Percentiles rank a stretch among this genome's conserved stretches.
phyloP scores from a whole-genome alignment of 202 grass and related monocot genomes.

The Eragrostis tef region DNA sequence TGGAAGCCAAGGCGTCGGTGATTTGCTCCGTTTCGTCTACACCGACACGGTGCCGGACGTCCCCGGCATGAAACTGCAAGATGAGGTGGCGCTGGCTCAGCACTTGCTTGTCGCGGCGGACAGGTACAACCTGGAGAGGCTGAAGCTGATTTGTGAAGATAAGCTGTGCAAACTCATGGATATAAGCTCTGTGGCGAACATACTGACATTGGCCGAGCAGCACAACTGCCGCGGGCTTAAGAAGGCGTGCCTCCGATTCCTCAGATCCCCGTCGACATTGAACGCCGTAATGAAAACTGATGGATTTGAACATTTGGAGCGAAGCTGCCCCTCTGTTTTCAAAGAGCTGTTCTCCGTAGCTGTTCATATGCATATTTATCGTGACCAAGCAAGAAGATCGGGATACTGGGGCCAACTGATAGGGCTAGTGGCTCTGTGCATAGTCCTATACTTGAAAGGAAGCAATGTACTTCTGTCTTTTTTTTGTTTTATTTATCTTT shows the following conservation, averaged over 20 bases:
- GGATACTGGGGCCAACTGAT: background rate
- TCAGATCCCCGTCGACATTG: background rate
- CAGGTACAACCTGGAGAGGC: background rate
- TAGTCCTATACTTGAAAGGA: background rate
- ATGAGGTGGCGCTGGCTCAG: background rate
- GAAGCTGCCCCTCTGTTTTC: background rate
- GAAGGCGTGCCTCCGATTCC: background rate
- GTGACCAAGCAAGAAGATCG: background rate
- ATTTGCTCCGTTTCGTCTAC: constrained; percentile 6
- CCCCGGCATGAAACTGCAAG: background rate
- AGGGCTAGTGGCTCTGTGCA: background rate
- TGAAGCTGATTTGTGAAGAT: background rate
- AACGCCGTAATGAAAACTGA: background rate
- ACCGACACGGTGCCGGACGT: background rate
- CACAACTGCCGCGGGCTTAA: background rate
- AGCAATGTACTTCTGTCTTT: background rate
- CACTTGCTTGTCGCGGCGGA: background rate
- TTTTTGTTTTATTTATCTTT: too few species aligned
- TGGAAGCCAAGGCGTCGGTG: background rate
- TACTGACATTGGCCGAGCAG: background rate
- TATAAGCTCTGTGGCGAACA: background rate
- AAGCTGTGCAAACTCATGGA: background rate
- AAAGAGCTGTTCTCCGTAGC: background rate
- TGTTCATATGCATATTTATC: background rate
- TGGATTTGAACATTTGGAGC: background rate